Conservation (phyloP, 202 grass and related monocot genomes). For the Zizania palustris region DNA sequence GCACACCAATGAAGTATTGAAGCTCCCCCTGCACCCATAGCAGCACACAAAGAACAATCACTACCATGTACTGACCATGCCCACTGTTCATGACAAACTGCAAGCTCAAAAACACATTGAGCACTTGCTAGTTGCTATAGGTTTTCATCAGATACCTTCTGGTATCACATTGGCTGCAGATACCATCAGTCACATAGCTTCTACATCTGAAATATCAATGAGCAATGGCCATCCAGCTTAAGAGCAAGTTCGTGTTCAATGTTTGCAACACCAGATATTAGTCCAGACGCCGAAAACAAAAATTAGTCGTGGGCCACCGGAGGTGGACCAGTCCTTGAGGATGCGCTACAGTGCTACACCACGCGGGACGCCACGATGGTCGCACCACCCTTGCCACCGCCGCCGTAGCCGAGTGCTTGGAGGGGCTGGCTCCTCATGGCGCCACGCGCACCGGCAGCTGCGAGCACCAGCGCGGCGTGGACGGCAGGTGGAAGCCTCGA, state of each 20-base stretch:
- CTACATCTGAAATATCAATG: background rate
- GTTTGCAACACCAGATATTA: constrained; percentile 16
- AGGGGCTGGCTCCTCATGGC: too few relatives aligned
- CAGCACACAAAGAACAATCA: background rate
- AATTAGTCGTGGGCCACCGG: too few relatives aligned
- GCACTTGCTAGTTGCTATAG: background rate
- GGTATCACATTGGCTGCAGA: constrained; percentile 77
- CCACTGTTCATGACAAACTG: background rate
- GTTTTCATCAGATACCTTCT: constrained; percentile 67
- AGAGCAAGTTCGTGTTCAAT: background rate
- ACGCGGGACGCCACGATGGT: too few relatives aligned
- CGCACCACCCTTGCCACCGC: too few relatives aligned
- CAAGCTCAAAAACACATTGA: constrained; percentile 17
- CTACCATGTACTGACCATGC: background rate
- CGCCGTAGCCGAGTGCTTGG: too few relatives aligned
- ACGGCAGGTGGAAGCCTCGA: too few relatives aligned
- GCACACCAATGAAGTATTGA: constrained; percentile 99
- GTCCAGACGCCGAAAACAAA: too few relatives aligned
- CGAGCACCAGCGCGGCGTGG: too few relatives aligned
- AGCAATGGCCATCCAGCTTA: background rate
- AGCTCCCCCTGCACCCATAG: constrained; percentile 71
- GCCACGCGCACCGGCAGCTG: too few relatives aligned
- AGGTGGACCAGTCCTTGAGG: too few relatives aligned
- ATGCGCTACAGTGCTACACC: too few relatives aligned
- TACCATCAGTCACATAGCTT: constrained; percentile 13